Base-by-base conservation (phyloP, 1,139 yeast genomes). In the Sugiyamaella xylanicola region DNA sequence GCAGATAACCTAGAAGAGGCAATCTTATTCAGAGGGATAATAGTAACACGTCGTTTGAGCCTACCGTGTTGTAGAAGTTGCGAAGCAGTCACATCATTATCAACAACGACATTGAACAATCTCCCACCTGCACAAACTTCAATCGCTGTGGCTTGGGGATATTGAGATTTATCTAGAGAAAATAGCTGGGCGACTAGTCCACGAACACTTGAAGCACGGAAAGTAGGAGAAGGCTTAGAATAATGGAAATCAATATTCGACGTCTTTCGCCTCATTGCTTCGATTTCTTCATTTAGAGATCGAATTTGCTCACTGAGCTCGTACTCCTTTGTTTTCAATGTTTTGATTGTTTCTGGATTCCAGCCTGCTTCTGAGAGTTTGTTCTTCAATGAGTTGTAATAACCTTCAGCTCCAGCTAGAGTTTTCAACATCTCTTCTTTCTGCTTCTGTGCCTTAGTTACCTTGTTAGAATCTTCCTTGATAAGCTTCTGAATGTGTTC, bases 71-170 rank as follows among this genome's bases (percentile, higher is more conserved):
- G 93, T 48, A 95, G 77, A 15, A 95, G 73, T 59, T 86, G 86
- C 0, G 96, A 80, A 7, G 96, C 99, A 4, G 90, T 86, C 22
- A 77, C 83, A 56, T 95, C 95, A 54, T 82, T 86, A 65, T 92
- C 97, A 35, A 95, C 99, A 52, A 95, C 91, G 40, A 95, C 91
- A 66, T 92, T 91, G 70, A 84, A 95, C 40, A 95, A 73, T 63
- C 95, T 78, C 2, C 93, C 95, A 48, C 99, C 99, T 3, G 98
- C 99, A 71, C 97, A 87, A 1, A 89, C 86, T 70, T 95, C 98
- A 48, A 95, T 75, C 0, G 99, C 99, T 43, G 86, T 78, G 0
- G 96, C 87, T 57, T 86, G 84, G 36, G 82, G 80, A 52, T 74
- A 71, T 56, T 87, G 82, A 1, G 77, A 68, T 56, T 84, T 83